Base-by-base conservation (phyloP, 1,284 basidiomycete species). In the Moesziomyces parantarcticus region DNA sequence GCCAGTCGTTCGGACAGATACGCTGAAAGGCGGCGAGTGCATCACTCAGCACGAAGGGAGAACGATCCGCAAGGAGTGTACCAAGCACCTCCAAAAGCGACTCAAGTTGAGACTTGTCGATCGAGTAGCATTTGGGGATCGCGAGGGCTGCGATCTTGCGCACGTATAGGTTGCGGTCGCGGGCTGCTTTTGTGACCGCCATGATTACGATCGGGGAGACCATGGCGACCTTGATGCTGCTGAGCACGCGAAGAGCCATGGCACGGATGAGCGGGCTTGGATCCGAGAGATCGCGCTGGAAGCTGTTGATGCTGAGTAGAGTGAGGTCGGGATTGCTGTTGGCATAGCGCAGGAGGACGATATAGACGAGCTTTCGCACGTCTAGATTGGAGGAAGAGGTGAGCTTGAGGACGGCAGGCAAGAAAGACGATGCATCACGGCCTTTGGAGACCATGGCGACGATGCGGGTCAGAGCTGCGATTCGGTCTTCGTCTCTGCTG, bases 231-330 rank as follows among this genome's bases (percentile, higher is more conserved):
- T 90, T 90, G 78, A 98, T 94, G 10, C 93, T 93, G 63, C 92
- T 93, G 46, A 98, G 87, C 1, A 97, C 94, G n/a, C 94, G 88
- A 46, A 97, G 86, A 3, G 93, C 93, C 94, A 97, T 97, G 13
- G 92, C 92, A n/a, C 85, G 82, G n/a, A 86, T 82, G 75, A 98
- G 89, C 0, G 97, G 96, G 64, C 91, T 97, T 9, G 90, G 87
- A 80, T 99, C 96, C 2, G 91, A 90, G 20, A 99, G 87, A 85
- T 99, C 97, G 84, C 94, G 94, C 85, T 99, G 97, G 83, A 98
- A 98, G 11, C 96, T 97, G 86, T 99, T 99, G 87, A 99, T 97
- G 7, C 94, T 96, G 23, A 99, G 88, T 39, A 99, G 86, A 0
- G 97, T 92, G 53, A 99, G 89, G 85, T 99, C 97, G 9, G 96